phyloP scores from a whole-genome alignment of 2,329 filamentous ascomycete genomes.

The Pseudopyricularia cyperi region DNA sequence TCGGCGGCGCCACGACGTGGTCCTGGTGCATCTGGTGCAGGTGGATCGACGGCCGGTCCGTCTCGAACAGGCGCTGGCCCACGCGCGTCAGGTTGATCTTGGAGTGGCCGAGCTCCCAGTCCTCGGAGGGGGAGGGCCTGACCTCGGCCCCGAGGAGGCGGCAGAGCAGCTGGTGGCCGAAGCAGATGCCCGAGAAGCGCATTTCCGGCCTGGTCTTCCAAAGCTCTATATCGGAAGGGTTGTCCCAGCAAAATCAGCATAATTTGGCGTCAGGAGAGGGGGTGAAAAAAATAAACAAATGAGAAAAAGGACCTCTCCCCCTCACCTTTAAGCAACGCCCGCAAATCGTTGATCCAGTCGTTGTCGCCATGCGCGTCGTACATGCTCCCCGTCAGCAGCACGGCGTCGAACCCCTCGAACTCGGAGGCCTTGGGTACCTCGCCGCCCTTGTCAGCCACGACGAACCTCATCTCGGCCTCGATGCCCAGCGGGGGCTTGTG shows the following conservation, averaged over 20 bases:
- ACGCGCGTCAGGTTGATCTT: conserved; percentile 48
- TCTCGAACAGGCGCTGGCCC: conserved; percentile 57
- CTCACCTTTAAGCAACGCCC: conserved; percentile 32
- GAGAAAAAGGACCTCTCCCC: too few species aligned
- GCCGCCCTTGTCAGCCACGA: conserved; percentile 35
- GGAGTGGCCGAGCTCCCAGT: conserved; percentile 63
- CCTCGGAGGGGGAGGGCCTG: conserved; percentile 45
- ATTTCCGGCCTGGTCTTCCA: conserved; percentile 44
- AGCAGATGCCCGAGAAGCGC: conserved; percentile 66
- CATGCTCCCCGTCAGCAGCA: conserved; percentile 68
- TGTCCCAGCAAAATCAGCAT: background rate
- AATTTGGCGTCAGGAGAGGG: background rate
- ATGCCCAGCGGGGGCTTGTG: conserved; percentile 41
- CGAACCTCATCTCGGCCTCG: conserved; percentile 39
- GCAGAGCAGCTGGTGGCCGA: conserved; percentile 75
- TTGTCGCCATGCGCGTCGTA: conserved; percentile 61
- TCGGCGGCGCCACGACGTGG: conserved; percentile 50
- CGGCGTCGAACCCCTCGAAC: conserved; percentile 59
- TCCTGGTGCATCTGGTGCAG: conserved; percentile 76
- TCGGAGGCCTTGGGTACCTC: conserved; percentile 32
- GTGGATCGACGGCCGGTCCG: conserved; percentile 31
- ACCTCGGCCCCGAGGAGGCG: conserved; percentile 59
- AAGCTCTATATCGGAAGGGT: background rate
- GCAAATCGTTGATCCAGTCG: conserved; percentile 64
- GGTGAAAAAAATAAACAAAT: background rate